Conservation (phyloP, 179 eudicot species). For the Amaranthus tricolor region DNA sequence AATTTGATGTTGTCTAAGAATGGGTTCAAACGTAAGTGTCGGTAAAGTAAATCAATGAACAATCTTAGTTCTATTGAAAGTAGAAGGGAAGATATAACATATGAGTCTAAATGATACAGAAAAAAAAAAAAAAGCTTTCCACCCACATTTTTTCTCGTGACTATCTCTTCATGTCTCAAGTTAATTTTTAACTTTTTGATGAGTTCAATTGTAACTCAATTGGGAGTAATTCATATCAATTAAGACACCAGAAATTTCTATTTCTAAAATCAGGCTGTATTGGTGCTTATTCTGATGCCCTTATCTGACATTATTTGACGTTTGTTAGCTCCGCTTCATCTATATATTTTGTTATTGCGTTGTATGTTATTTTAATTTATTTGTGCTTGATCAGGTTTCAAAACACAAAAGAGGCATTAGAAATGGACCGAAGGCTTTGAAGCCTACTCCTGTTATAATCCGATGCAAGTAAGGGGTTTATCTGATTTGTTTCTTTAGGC, state of each 20-base stretch:
- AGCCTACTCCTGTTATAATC: conserved; percentile 79
- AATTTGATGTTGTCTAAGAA: too few species aligned
- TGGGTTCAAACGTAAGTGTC: too few species aligned
- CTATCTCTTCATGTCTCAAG: too few species aligned
- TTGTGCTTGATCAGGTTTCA: conserved; percentile 47
- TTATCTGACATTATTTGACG: background rate
- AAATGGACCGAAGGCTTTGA: conserved; percentile 89
- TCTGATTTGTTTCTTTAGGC: background rate
- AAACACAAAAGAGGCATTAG: conserved; percentile 73
- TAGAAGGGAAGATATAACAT: too few species aligned
- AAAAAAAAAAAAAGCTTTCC: too few species aligned
- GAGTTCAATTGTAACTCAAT: too few species aligned
- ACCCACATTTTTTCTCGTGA: too few species aligned
- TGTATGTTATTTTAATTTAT: background rate
- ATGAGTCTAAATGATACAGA: too few species aligned
- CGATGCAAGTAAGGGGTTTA: conserved; percentile 74
- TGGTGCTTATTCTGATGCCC: background rate
- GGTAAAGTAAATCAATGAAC: too few species aligned
- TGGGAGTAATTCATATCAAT: too few species aligned
- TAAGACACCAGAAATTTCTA: background rate
- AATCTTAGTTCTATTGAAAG: too few species aligned
- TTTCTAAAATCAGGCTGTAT: background rate
- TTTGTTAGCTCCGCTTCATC: background rate
- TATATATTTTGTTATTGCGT: background rate
- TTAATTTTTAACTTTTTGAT: too few species aligned